phyloP scores from a whole-genome alignment of 495 filamentous ascomycete genomes.

The Neurospora sp. region DNA sequence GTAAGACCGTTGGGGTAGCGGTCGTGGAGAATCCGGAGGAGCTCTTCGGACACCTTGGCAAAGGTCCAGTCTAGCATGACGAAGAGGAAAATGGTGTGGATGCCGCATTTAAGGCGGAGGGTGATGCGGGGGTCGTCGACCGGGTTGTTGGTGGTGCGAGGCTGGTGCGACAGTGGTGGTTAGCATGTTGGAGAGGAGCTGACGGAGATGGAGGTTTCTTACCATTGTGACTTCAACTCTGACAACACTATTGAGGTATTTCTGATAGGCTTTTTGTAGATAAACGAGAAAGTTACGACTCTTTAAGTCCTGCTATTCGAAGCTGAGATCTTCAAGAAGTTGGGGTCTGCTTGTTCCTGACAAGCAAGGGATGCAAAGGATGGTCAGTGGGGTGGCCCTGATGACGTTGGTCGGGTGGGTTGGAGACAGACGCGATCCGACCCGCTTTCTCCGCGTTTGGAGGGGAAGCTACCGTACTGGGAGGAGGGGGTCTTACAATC shows the following conservation, averaged over 20 bases:
- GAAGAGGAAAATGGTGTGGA: conserved; percentile 66
- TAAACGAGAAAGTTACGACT: too few species aligned
- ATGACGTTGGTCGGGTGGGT: neutral
- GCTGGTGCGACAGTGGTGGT: neutral
- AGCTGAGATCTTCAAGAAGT: neutral
- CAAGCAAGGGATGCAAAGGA: neutral
- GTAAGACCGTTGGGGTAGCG: conserved; percentile 39
- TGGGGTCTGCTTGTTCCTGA: neutral
- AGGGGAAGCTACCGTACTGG: neutral
- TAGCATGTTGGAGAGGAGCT: neutral
- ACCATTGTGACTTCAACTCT: neutral
- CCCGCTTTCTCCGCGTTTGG: neutral
- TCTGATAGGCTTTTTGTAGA: too few species aligned
- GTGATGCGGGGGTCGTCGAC: conserved; percentile 43
- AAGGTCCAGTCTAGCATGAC: conserved; percentile 53
- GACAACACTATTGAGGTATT: neutral
- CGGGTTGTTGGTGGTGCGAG: conserved; percentile 2
- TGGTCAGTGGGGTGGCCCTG: neutral
- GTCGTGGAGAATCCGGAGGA: conserved; percentile 45
- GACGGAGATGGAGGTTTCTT: neutral
- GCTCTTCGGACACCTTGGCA: conserved; percentile 47
- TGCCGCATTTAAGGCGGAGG: conserved; percentile 69
- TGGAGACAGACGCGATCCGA: neutral
- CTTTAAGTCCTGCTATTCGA: neutral
- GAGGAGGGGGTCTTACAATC: too few species aligned